These are phyloP conservation scores for Parmales sp. DNA, from an alignment of 108 stramenopile genomes.

Conservation along the genomic window DNA sequence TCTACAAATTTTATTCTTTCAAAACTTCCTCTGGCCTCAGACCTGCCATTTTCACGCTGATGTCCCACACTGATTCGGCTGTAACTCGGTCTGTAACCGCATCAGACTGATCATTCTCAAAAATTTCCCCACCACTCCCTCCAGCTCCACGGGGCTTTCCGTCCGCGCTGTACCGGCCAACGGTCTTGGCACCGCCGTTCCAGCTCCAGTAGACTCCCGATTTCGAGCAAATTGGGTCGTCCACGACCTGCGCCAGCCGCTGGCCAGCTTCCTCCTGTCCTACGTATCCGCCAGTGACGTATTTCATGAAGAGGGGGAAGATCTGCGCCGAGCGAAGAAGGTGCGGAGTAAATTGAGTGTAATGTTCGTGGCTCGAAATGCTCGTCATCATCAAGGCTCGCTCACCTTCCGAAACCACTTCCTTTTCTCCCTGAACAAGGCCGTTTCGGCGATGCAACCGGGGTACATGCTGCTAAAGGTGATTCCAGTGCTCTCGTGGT, in stretches of 20 bases:
- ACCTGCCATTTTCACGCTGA: conserved; percentile 59
- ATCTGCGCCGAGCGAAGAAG: not conserved
- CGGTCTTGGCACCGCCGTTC: conserved; percentile 85
- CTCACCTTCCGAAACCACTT: conserved; percentile 78
- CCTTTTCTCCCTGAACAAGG: conserved; percentile 89
- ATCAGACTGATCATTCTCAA: conserved; percentile 74
- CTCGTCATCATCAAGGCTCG: not conserved
- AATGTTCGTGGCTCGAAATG: not conserved
- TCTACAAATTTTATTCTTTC: conserved; percentile 42
- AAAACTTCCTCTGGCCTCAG: conserved; percentile 65
- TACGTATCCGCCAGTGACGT: conserved; percentile 39
- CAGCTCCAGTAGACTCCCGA: conserved; percentile 85
- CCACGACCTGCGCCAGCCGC: conserved; percentile 32
- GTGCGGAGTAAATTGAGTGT: not conserved
- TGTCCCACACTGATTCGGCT: conserved; percentile 79
- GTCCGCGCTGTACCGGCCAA: conserved; percentile 65
- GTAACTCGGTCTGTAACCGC: conserved; percentile 64
- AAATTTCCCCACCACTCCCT: conserved; percentile 87
- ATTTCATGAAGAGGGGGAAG: conserved; percentile 44
- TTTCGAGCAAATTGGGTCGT: conserved; percentile 22
- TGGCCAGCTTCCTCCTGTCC: conserved; percentile 38
- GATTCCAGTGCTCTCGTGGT: conserved; percentile 76
- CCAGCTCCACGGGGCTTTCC: conserved; percentile 79
- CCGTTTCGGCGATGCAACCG: conserved; percentile 92
- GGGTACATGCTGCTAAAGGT: conserved; percentile 87